Base-by-base conservation (phyloP, 164 flowering plant species). In the Stephania yunnanensis region DNA sequence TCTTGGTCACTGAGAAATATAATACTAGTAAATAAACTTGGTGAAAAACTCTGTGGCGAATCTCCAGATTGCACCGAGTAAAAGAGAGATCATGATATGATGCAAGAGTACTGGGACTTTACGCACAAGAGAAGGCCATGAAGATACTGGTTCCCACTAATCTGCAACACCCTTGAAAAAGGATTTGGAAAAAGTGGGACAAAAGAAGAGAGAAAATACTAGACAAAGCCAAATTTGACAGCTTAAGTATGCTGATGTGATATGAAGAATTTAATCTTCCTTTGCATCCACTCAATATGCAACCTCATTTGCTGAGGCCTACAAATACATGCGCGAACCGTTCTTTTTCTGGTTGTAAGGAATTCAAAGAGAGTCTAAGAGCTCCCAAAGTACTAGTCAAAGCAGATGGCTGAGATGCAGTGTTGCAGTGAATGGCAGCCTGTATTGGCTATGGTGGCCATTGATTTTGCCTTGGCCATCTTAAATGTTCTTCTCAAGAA, bases 401-500 rank as follows among this genome's bases (percentile, higher is more conserved):
- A 48, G 22, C 42, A 25, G 52, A 85, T 84, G 86, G 78, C 78
- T 75, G 78, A 68, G 61, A 73, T 78, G 81, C 80, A 77, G 76
- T 75, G 75, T 58, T 82, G 77, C 44, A 75, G 80, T 13, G 85
- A 79, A 82, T 87, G 88, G 88, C 87, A 83, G 70, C 91, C 91
- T 64, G 80, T 86, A 52, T 22, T 83, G 53, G 85, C 73, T 15
- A 91, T 92, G 93, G 58, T 89, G 48, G 84, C 78, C 5, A 78
- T 89, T 46, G 83, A 85, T 53, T 82, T 90, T 44, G 86, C 86
- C 4, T 84, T 94, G 15, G 92, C 96, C 20, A 25, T 79, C 9
- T 84, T 89, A 71, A 90, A 92, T 80, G 71, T 92, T 67, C 87
- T 94, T 64, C 85, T 87, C 67, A 87, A 94, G 89, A 85, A 81